These are phyloP conservation scores for Dryadomyces quercus-mongolicae DNA, from an alignment of 2,329 filamentous ascomycete genomes.

Conservation along the genomic window DNA sequence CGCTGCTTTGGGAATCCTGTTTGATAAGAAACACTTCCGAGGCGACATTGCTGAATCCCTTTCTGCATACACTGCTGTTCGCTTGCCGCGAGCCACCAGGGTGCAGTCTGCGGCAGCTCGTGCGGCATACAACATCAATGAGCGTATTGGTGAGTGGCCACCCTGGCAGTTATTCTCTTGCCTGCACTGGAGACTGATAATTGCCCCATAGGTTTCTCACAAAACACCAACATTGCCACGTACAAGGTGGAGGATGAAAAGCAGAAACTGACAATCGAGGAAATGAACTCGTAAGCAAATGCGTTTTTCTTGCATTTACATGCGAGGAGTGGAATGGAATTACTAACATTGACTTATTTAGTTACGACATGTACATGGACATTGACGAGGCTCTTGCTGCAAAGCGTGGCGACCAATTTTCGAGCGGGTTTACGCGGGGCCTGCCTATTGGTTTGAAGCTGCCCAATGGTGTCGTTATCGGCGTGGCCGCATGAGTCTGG, in stretches of 20 bases:
- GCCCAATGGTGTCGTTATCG: conserved; percentile 31
- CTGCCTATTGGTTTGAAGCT: conserved; percentile 34
- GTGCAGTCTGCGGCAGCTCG: conserved; percentile 46
- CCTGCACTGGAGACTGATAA: background rate
- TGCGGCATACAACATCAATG: conserved; percentile 49
- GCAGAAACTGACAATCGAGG: conserved; percentile 53
- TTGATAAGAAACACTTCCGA: conserved; percentile 32
- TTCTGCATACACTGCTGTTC: conserved; percentile 36
- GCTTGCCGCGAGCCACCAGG: conserved; percentile 40
- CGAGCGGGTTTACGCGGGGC: conserved; percentile 26
- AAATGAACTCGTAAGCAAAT: conserved; percentile 49
- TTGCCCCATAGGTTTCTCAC: conserved; percentile 39
- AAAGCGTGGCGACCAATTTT: conserved; percentile 22
- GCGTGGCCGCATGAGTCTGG: background rate
- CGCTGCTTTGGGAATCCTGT: conserved; percentile 49
- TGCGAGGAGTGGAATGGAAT: background rate
- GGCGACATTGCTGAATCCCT: conserved; percentile 36
- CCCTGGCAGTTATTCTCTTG: too few species aligned
- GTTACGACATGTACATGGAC: conserved; percentile 48
- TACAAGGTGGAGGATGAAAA: conserved; percentile 52
- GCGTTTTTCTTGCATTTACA: background rate
- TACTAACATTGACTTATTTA: conserved; percentile 12
- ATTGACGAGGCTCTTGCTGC: conserved; percentile 33
- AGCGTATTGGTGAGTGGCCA: conserved; percentile 37
- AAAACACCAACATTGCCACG: conserved; percentile 40